These are phyloP conservation scores for Gyrodon lividus DNA, from an alignment of 768 basidiomycete species.

Conservation along the genomic window DNA sequence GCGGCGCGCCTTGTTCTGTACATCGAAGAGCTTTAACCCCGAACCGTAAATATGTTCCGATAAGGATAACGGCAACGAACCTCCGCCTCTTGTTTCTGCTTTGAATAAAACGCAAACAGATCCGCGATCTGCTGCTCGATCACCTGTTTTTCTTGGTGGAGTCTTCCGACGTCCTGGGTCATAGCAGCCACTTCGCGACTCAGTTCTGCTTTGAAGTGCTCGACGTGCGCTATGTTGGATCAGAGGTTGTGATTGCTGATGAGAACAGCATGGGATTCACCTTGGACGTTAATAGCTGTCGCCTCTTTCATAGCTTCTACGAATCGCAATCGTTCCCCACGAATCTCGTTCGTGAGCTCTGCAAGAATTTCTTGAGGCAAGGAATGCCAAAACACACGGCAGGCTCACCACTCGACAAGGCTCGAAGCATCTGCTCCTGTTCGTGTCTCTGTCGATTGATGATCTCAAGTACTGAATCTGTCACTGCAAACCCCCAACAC, in stretches of 20 bases:
- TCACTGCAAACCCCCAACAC: slow-evolving; percentile 38
- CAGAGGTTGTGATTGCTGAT: background rate
- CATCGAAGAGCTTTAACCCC: background rate
- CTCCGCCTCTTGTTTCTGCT: slow-evolving; percentile 50
- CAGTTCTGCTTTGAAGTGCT: slow-evolving; percentile 83
- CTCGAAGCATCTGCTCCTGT: slow-evolving; percentile 67
- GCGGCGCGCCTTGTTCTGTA: slow-evolving; percentile 26
- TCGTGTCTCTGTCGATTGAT: slow-evolving; percentile 71
- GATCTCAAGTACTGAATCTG: slow-evolving; percentile 56
- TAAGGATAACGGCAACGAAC: slow-evolving; percentile 13
- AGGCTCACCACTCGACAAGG: slow-evolving; percentile 58
- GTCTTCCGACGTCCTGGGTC: slow-evolving; percentile 68
- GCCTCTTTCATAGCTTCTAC: slow-evolving; percentile 96
- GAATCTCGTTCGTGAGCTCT: slow-evolving; percentile 84
- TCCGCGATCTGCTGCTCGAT: slow-evolving; percentile 73
- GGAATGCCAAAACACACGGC: background rate
- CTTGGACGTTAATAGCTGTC: slow-evolving; percentile 81
- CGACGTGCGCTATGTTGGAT: slow-evolving; percentile 64
- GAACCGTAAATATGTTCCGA: too few species aligned
- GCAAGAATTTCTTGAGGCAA: background rate
- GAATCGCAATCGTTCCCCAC: slow-evolving; percentile 80
- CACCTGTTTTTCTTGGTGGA: slow-evolving; percentile 62
- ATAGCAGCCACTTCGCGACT: slow-evolving; percentile 70
- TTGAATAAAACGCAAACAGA: slow-evolving; percentile 69
- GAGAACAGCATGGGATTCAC: slow-evolving; percentile 36